Conservation (phyloP, 2,329 filamentous ascomycete genomes). For the Pseudogymnoascus sp. region DNA sequence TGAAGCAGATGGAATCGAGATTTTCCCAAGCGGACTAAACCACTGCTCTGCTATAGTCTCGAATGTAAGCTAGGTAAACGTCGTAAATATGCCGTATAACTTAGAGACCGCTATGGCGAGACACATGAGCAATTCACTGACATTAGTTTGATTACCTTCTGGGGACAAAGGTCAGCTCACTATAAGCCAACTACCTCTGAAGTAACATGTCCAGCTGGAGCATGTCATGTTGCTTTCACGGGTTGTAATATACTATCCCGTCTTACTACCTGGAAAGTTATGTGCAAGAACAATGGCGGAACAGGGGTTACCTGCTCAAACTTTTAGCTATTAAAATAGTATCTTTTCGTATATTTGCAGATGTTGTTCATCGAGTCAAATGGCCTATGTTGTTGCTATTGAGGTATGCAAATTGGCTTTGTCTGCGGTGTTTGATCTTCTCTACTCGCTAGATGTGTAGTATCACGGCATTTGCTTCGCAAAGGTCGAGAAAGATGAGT, state of each 20-base stretch:
- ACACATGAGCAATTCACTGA: conserved; percentile 31
- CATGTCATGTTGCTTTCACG: conserved; percentile 30
- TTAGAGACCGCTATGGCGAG: conserved; percentile 36
- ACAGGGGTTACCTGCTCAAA: not conserved
- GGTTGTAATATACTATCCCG: conserved; percentile 29
- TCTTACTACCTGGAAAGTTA: conserved; percentile 26
- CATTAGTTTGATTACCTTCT: conserved; percentile 32
- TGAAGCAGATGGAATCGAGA: conserved; percentile 40
- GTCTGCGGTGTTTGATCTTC: no score
- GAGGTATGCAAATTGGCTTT: no score
- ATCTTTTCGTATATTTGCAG: not conserved
- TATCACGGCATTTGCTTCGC: no score
- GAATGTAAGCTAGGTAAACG: conserved; percentile 34
- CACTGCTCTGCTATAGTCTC: conserved; percentile 32
- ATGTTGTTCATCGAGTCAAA: not conserved
- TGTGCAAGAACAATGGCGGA: conserved; percentile 28
- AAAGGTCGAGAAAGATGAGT: no score
- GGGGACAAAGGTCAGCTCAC: conserved; percentile 30
- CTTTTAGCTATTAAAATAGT: not conserved
- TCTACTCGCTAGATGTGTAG: no score
- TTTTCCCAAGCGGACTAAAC: conserved; percentile 31
- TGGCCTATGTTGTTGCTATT: not conserved
- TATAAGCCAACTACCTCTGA: conserved; percentile 30
- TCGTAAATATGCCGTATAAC: conserved; percentile 37
- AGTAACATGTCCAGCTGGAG: conserved; percentile 32